Evolutionary conservation across 805 yeast species (phyloP), one percentile per base, ranked within the genome.

Genomic region (Ogataea siamensis): DNA sequence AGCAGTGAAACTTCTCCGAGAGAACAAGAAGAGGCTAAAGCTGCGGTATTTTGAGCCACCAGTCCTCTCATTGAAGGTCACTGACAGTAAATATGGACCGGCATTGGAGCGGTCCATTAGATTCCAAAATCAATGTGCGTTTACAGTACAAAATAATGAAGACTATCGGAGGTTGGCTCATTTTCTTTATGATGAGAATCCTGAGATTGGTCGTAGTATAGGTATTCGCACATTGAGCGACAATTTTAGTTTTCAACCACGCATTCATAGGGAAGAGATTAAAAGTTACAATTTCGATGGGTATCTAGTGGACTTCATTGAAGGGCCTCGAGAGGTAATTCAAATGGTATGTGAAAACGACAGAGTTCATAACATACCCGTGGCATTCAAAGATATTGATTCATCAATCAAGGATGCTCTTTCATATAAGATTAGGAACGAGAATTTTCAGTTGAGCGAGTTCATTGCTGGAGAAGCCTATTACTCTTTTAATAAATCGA

Each of bases 1-100:
- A 12, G 72, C 76, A 7, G 66, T 79, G 2, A 40, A 54, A 18
- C 50, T 63, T 11, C 54, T 83, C 28, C 66, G 82, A 32, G 46
- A 62, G 10, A 49, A 64, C 14, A 54, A 60, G 17, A 50, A 53
- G 1, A 54, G 57, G 5, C 66, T 34, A 5, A 30, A 43, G 2
- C 18, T 79, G 34, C 53, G 60, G 9, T 75, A 84, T 37, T 76
- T 67, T 40, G 94, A 84, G 52, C 94, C 96, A 1, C 89, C 97
- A 0, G 60, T 81, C 7, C 64, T 87, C 18, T 69, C 83, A 0
- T 68, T 91, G 15, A 67, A 74, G 4, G 74, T 81, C 0, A 67
- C 66, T 1, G 73, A 79, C 40, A 56, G 62, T 7, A 48, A 57
- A 7, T 73, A 70, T 49, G 80, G 84, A 0, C 66, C 71, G 7